phyloP scores from a whole-genome alignment of 345 rosid species.

The Streptanthus diversifolius region DNA sequence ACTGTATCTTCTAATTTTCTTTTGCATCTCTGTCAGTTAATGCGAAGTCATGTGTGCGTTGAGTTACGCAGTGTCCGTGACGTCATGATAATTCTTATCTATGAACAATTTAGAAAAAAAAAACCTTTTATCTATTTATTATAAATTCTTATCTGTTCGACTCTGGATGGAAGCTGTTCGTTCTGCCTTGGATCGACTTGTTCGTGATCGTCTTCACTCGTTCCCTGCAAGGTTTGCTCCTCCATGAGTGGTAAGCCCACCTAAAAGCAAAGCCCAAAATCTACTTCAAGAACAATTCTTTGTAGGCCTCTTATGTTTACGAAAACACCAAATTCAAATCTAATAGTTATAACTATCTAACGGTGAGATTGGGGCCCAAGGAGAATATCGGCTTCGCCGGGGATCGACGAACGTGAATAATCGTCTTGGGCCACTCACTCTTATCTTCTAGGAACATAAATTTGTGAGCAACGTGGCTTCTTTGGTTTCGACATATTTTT shows the following conservation, averaged over 20 bases:
- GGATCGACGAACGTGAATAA: no score
- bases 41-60: neutral
- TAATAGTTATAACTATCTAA: neutral
- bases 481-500: neutral
- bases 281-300: neutral
- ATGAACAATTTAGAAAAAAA: no score
- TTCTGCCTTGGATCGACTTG: no score
- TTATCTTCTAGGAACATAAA: neutral
- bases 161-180: no score
- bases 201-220: no score
- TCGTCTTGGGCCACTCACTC: constrained; percentile 9
- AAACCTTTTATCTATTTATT: no score
- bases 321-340: neutral
- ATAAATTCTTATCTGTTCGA: no score
- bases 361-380: neutral
- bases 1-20: neutral
- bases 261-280: neutral
- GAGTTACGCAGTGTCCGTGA: neutral
- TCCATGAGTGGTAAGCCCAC: neutral
- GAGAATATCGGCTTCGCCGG: neutral
- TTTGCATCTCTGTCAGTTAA: constrained; percentile 1
- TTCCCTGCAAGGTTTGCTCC: no score
- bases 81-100: neutral
- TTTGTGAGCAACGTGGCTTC: constrained; percentile 19
- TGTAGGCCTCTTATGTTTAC: neutral